Evolutionary conservation across 2,329 filamentous ascomycete genomes (phyloP), one percentile per base, ranked within the genome.

Genomic region (Verticillium alfalfae): DNA sequence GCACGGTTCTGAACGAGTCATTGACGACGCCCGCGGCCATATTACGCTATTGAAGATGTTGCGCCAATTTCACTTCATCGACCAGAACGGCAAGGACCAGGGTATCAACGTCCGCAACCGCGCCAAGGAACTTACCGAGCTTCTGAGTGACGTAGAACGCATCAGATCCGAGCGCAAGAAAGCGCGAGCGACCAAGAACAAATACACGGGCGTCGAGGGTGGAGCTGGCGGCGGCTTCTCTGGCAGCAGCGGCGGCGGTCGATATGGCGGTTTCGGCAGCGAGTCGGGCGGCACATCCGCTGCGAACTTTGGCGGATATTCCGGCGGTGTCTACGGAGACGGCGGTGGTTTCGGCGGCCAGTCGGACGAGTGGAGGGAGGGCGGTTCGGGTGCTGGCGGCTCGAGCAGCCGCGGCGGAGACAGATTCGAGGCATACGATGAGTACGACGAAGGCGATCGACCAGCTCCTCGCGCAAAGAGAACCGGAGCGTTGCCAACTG

Each of bases 11-110:
- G 95, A 99, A 76, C 86, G 95, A 60, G 95, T 99, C 41, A 94
- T 99, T 67, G 95, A 99, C 76, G 95, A 99, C 77, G 95, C 95
- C 62, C 88, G 95, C 69, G 93, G 93, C 62, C 95, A 99, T 75
- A 87, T 99, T 64, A 96, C 94, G 16, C 87, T 98, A 10, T 85
- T 99, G 63, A 97, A 97, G 78, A 99, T 99, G 95, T 86, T 99
- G 61, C 91, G 93, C 62, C 95, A 99, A 75, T 99, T 99, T 77
- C 95, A 99, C 78, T 99, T 84, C 78, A 98, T 99, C 76, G 88
- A 99, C 72, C 84, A 86, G 73, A 98, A 98, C 76, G 95, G 95
- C 75, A 99, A 99, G 77, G 95, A 99, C 73, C 95, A 99, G 76
- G 95, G 95, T 64, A 87, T 99, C 76, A 99, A 99, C 72, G 95